phyloP scores from a whole-genome alignment of 495 filamentous ascomycete species.

The Penicillium goetzii region DNA sequence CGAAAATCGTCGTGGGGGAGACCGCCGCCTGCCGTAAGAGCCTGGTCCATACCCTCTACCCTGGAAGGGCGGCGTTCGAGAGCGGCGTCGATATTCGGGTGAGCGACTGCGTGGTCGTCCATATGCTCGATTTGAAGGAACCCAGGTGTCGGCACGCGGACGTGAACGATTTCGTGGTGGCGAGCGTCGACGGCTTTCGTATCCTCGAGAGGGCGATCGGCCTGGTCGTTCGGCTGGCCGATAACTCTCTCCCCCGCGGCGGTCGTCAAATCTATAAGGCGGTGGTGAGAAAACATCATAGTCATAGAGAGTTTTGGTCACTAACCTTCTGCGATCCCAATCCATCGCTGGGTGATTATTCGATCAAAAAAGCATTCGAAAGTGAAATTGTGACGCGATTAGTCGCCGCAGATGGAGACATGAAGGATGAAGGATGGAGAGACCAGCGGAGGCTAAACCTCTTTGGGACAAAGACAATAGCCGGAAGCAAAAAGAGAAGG shows the following conservation, averaged over 20 bases:
- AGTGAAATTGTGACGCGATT: background rate
- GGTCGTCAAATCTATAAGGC: conserved; percentile 53
- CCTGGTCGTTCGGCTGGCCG: conserved; percentile 47
- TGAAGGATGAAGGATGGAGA: background rate
- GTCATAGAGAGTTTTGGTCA: background rate
- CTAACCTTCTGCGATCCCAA: conserved; percentile 54
- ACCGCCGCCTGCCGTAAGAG: conserved; percentile 43
- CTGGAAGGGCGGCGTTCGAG: conserved; percentile 50
- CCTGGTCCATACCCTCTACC: conserved; percentile 40
- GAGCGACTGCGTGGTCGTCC: conserved; percentile 50
- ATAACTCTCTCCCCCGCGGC: conserved; percentile 59
- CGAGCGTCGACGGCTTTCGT: conserved; percentile 45
- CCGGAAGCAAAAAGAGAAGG: background rate
- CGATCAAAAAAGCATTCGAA: background rate
- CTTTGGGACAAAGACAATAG: background rate
- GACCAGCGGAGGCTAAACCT: conserved; percentile 11
- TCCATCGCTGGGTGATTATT: conserved; percentile 40
- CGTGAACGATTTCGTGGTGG: conserved; percentile 48
- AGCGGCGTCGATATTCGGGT: conserved; percentile 47
- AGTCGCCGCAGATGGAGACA: conserved; percentile 2
- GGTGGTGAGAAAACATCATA: conserved; percentile 6
- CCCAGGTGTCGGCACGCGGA: conserved; percentile 52
- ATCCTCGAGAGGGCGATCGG: conserved; percentile 44
- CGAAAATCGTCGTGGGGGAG: conserved; percentile 42
- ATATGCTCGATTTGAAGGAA: conserved; percentile 43